Evolutionary conservation across 768 basidiomycete species (phyloP).

Genomic region (Pleurotus platypus): DNA sequence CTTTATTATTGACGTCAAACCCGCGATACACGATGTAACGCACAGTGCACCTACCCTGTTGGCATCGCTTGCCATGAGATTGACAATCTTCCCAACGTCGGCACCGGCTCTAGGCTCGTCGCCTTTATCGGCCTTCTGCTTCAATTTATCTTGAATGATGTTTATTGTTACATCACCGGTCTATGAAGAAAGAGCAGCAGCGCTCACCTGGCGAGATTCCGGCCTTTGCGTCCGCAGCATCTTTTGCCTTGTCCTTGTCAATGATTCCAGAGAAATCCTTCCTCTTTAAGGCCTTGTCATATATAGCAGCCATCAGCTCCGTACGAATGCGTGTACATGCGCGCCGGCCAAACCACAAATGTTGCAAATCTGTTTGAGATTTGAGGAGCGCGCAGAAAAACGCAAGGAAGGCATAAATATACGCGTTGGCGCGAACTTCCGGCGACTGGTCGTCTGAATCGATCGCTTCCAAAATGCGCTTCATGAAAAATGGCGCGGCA

Average conservation of each 20-base stretch:
- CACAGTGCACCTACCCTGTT: slow-evolving; percentile 37
- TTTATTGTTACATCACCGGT: too few relatives aligned
- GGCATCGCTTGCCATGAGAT: slow-evolving; percentile 81
- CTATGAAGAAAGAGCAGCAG: too few relatives aligned
- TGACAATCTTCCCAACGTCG: slow-evolving; percentile 87
- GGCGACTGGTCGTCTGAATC: slow-evolving; percentile 37
- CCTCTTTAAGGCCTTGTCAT: slow-evolving; percentile 83
- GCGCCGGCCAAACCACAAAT: slow-evolving; percentile 80
- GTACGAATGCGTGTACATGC: slow-evolving; percentile 67
- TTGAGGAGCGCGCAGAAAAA: slow-evolving; percentile 61
- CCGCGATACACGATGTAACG: background rate
- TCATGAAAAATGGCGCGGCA: slow-evolving; percentile 81
- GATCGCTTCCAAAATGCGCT: slow-evolving; percentile 65
- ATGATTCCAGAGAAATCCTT: slow-evolving; percentile 81
- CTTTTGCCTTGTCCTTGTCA: slow-evolving; percentile 39
- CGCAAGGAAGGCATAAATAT: slow-evolving; percentile 75
- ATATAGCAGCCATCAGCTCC: slow-evolving; percentile 83
- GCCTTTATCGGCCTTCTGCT: slow-evolving; percentile 34
- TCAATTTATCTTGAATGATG: slow-evolving; percentile 16
- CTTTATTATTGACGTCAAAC: background rate
- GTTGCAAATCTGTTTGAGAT: slow-evolving; percentile 68
- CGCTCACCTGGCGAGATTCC: slow-evolving; percentile 30
- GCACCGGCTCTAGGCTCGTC: slow-evolving; percentile 72
- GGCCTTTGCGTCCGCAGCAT: slow-evolving; percentile 20
- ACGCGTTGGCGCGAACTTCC: slow-evolving; percentile 57